phyloP scores from a whole-genome alignment of 2,329 filamentous ascomycete genomes.

The Epichloe amarillans region DNA sequence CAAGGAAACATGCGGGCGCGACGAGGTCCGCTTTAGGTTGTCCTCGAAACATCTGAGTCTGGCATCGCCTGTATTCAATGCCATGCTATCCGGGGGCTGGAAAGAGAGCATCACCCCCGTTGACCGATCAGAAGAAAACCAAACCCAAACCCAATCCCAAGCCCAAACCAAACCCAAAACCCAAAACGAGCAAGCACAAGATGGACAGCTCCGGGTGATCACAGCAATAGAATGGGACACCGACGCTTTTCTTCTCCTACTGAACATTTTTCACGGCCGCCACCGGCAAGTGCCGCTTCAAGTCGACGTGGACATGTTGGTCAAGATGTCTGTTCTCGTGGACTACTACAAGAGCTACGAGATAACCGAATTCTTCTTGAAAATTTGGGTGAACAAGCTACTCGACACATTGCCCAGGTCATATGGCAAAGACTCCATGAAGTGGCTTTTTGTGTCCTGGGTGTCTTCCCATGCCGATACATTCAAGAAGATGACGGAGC shows the following conservation, averaged over 20 bases:
- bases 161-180: too few species aligned
- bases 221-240: neutral
- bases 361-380: conserved; percentile 23
- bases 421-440: neutral
- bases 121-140: neutral
- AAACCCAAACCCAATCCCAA: too few species aligned
- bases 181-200: neutral
- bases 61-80: conserved; percentile 15
- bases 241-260: neutral
- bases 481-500: neutral
- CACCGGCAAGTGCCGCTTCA: conserved; percentile 5
- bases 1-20: too few species aligned
- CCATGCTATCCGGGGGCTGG: conserved; percentile 6
- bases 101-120: conserved; percentile 10
- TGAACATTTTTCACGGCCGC: conserved; percentile 1
- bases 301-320: conserved; percentile 25
- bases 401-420: neutral
- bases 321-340: conserved; percentile 28
- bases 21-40: conserved; percentile 7
- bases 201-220: neutral
- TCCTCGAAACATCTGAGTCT: conserved; percentile 23
- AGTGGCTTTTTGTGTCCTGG: neutral
- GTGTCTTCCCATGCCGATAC: neutral
- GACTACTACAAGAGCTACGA: conserved; percentile 30
- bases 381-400: neutral